Percentiles rank a stretch among this genome's conserved stretches.
These are phyloP conservation scores for Fusarium mexicanum DNA, from an alignment of 2,329 filamentous ascomycete species.

Conservation along the genomic window DNA sequence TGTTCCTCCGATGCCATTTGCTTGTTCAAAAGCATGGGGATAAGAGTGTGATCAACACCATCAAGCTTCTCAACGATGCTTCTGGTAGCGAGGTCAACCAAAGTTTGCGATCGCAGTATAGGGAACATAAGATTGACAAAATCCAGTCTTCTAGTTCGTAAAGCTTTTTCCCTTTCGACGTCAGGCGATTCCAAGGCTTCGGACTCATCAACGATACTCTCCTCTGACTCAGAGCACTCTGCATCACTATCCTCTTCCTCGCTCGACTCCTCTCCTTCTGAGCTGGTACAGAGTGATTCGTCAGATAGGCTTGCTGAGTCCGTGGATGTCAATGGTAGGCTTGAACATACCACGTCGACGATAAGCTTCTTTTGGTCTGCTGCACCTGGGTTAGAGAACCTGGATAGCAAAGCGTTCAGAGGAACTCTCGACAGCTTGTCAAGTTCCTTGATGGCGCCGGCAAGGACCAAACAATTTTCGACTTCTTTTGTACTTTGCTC, in stretches of 20 bases:
- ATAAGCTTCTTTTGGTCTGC: background rate
- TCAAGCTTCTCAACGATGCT: background rate
- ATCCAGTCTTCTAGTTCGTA: background rate
- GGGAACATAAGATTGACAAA: background rate
- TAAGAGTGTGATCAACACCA: background rate
- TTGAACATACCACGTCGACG: background rate
- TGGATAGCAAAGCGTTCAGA: background rate
- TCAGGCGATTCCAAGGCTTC: no score
- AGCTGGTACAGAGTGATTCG: background rate
- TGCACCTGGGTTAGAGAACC: background rate
- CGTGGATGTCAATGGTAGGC: background rate
- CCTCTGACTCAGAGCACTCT: background rate
- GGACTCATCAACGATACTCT: background rate
- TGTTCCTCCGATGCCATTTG: fast-evolving
- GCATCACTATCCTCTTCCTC: background rate
- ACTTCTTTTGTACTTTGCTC: background rate
- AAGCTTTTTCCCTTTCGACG: background rate
- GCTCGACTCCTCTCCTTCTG: background rate
- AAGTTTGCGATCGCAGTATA: background rate
- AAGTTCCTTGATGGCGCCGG: background rate
- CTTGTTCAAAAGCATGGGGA: background rate
- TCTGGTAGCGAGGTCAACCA: background rate
- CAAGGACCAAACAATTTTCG: background rate
- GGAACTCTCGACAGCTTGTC: background rate
- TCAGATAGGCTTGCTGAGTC: background rate